phyloP scores from a whole-genome alignment of 345 rosid species.

The sweet orange (Citrus sinensis) region DVS_A1.0 CM039166.1:26018501-26019000 shows the following conservation, averaged over 20 bases:
- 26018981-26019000: background rate
- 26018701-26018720: background rate
- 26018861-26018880: constrained; percentile 9
- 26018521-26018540: constrained; percentile 20
- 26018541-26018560: constrained; percentile 20
- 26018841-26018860: constrained; percentile 22
- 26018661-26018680: background rate
- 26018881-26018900: constrained; percentile 25
- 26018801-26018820: constrained; percentile 66
- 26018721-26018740: background rate
- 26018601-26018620: background rate
- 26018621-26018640: background rate
- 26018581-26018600: constrained; percentile 49
- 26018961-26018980: background rate
- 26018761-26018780: constrained; percentile 54
- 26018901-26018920: constrained; percentile 68
- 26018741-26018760: background rate
- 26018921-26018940: background rate
- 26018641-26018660: background rate
- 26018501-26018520: constrained; percentile 51
- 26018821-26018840: constrained; percentile 38
- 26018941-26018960: background rate
- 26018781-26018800: constrained; percentile 79
- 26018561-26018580: constrained; percentile 32
- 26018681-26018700: background rate